phyloP scores from a whole-genome alignment of 768 basidiomycete species.

The Serendipita vermifera region DNA sequence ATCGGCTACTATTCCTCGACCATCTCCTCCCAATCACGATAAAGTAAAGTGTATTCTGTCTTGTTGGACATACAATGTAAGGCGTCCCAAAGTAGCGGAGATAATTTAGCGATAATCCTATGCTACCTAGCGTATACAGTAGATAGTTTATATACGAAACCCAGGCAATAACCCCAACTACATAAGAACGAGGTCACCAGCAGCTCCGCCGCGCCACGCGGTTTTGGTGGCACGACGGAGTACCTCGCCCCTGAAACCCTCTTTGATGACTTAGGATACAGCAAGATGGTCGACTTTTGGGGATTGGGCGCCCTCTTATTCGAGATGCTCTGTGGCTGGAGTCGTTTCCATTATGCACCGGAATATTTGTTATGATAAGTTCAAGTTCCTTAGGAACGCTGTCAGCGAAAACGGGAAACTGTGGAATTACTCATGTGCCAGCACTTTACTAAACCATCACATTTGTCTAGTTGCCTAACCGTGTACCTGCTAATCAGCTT shows the following conservation, averaged over 20 bases:
- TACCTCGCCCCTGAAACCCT: conserved; percentile 99
- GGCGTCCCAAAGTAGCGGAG: too few relatives aligned
- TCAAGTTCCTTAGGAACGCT: conserved; percentile 91
- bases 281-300: conserved; percentile 99
- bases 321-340: conserved; percentile 99
- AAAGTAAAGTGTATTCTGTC: too few relatives aligned
- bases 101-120: too few relatives aligned
- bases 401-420: conserved; percentile 97
- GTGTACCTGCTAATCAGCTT: conserved; percentile 95
- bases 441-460: conserved; percentile 16
- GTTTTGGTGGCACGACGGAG: conserved; percentile 98
- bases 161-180: too few relatives aligned
- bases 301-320: conserved; percentile 89
- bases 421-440: conserved; percentile 24
- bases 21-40: too few relatives aligned
- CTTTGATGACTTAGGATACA: conserved; percentile 94
- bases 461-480: conserved; percentile 68
- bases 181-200: too few relatives aligned
- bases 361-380: conserved; percentile 97
- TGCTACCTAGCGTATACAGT: too few relatives aligned
- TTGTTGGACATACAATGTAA: too few relatives aligned
- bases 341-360: conserved; percentile 99
- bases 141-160: too few relatives aligned
- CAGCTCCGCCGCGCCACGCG: too few relatives aligned
- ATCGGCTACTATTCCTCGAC: too few relatives aligned